Evolutionary conservation across 169 alveolate species (phyloP).

Genomic region (Plasmodium berghei): DNA sequence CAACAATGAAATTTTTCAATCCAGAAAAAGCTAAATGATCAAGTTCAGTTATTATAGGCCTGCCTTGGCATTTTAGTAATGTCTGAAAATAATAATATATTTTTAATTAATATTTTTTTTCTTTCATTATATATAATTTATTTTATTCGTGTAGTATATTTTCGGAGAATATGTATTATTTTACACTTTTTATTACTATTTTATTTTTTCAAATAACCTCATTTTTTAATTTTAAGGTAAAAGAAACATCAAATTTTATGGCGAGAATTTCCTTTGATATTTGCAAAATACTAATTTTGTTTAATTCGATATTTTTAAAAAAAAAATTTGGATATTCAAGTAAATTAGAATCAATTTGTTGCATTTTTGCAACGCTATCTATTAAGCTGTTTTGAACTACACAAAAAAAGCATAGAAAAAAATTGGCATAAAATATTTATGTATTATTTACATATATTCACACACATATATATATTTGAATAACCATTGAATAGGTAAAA

Average conservation of each 20-base stretch:
- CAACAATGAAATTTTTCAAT: constrained; percentile 24
- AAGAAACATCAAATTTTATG: constrained; percentile 41
- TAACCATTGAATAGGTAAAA: constrained; percentile 56
- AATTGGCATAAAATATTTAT: neutral
- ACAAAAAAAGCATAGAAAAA: neutral
- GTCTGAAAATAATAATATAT: constrained; percentile 22
- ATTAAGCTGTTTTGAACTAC: constrained; percentile 11
- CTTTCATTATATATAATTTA: neutral
- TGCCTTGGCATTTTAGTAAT: constrained; percentile 47
- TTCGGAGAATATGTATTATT: too few species aligned
- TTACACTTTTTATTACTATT: neutral
- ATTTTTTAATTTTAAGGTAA: constrained; percentile 48
- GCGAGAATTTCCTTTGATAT: constrained; percentile 54
- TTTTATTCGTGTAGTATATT: too few species aligned
- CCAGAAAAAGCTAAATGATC: constrained; percentile 26
- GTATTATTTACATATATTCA: neutral
- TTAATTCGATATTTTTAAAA: constrained; percentile 34
- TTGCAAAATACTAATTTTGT: constrained; percentile 58
- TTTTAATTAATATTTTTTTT: neutral
- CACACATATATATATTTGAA: neutral
- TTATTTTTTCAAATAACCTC: constrained; percentile 5
- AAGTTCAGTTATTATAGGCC: constrained; percentile 45
- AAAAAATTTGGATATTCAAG: constrained; percentile 23
- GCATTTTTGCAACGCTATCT: constrained; percentile 1
- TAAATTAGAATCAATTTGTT: constrained; percentile 8